Evolutionary conservation across 73 alveolate species (phyloP).

Genomic region (Paramecium octaurelia): DNA sequence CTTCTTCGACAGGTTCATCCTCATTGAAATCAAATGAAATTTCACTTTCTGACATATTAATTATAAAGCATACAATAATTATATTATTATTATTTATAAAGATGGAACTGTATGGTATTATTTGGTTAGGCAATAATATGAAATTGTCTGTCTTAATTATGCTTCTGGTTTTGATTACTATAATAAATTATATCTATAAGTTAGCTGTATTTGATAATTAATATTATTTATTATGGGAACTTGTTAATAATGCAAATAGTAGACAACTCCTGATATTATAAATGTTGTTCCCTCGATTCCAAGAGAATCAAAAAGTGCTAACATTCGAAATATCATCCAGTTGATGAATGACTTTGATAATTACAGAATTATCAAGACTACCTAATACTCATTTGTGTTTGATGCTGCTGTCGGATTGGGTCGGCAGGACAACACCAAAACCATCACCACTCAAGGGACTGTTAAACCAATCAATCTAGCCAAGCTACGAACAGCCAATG

Average conservation of each 20-base stretch:
- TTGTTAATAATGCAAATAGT: constrained; percentile 18
- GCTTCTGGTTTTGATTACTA: background rate
- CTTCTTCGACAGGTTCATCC: background rate
- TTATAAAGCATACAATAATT: background rate
- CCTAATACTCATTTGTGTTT: background rate
- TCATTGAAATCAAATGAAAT: background rate
- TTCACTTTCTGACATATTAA: background rate
- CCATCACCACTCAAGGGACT: background rate
- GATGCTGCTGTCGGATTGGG: background rate
- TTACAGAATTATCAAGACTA: background rate
- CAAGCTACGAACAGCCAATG: background rate
- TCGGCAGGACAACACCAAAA: background rate
- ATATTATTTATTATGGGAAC: background rate
- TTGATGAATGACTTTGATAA: background rate
- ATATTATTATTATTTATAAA: background rate
- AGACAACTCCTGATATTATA: background rate
- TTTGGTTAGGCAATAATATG: background rate
- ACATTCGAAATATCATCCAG: background rate
- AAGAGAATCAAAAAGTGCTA: background rate
- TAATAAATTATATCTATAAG: background rate
- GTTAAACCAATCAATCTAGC: background rate
- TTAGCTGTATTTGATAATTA: background rate
- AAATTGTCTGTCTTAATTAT: background rate
- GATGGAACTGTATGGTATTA: background rate
- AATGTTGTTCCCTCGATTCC: background rate